Evolutionary conservation across 1,284 basidiomycete genomes (phyloP), one percentile per base, ranked within the genome.

Genomic region (Abortiporus biennis): DNA sequence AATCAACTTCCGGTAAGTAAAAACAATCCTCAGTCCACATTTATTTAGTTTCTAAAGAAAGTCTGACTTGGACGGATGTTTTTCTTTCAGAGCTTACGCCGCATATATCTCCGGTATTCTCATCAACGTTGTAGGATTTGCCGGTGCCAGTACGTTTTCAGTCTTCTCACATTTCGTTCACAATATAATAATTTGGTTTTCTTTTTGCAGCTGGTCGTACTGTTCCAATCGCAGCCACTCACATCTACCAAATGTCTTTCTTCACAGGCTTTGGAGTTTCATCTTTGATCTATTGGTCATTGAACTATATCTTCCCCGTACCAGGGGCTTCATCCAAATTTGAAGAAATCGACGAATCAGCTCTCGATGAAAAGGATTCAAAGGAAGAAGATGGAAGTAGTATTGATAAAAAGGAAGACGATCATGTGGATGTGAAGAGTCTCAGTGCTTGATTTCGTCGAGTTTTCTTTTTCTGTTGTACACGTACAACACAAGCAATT

Each of bases 121-220:
- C 16, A 84, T 91, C 64, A 92, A 91, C 56, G 80, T 88, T 6
- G 80, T 89, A 19, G 88, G 80, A 13, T 80, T 85, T 56, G 76
- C 77, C 6, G 76, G 82, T 34, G 79, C 78, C 3, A 76, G 75
- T 69, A 54, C 52, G 63, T 75, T 27, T 42, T 63, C 11, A 13
- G 19, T 21, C 13, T 17, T 42, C 40, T 8, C 13, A 9, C 34
- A 40, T 42, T 49, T 42, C 32, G 42, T 48, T 52, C 44, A 19
- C 42, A 15, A 24, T 37, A 36, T 38, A n/a, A 8, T 57, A 25
- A 9, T 12, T 21, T 37, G 11, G 11, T 17, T 15, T 6, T 15
- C 11, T 35, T 17, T 16, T 53, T 46, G 31, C 45, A 76, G 76
- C 74, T 19, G 77, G 79, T 11, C 70, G 69, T 37, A 59, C 57